These are phyloP conservation scores for Cladosporium colombiae DNA, from an alignment of 2,329 filamentous ascomycete genomes.

Conservation along the genomic window DNA sequence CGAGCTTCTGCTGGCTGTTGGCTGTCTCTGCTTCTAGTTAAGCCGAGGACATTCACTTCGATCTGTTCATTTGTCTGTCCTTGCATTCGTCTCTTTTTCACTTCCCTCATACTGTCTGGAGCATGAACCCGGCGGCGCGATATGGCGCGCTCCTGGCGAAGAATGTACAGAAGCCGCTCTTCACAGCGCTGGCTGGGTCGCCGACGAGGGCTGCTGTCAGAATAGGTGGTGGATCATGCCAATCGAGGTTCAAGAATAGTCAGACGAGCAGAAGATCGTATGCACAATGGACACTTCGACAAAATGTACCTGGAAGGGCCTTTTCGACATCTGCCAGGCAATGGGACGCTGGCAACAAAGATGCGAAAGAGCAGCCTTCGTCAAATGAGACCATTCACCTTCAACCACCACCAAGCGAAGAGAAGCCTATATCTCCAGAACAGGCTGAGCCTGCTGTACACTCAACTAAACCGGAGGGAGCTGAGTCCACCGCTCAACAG, in stretches of 20 bases:
- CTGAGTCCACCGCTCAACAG: background rate
- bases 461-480: background rate
- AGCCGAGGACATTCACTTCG: slow-evolving; percentile 4
- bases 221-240: background rate
- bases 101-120: background rate
- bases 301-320: background rate
- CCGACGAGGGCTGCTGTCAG: background rate
- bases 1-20: slow-evolving; percentile 9
- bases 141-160: slow-evolving; percentile 12
- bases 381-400: slow-evolving; percentile 20
- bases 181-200: background rate
- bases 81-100: background rate
- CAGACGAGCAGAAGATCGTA: background rate
- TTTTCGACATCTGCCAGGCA: slow-evolving; percentile 2
- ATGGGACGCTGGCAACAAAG: slow-evolving; percentile 3
- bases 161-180: slow-evolving; percentile 1
- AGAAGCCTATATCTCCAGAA: background rate
- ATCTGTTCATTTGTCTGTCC: background rate
- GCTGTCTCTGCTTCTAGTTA: background rate
- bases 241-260: background rate
- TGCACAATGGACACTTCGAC: background rate
- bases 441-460: background rate
- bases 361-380: slow-evolving; percentile 12
- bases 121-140: slow-evolving; percentile 15
- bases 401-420: slow-evolving; percentile 16